Percentiles rank a stretch among this genome's conserved stretches.
Evolutionary conservation across 1,284 basidiomycete genomes (phyloP).

Genomic region (Kwoniella shivajii): DNA sequence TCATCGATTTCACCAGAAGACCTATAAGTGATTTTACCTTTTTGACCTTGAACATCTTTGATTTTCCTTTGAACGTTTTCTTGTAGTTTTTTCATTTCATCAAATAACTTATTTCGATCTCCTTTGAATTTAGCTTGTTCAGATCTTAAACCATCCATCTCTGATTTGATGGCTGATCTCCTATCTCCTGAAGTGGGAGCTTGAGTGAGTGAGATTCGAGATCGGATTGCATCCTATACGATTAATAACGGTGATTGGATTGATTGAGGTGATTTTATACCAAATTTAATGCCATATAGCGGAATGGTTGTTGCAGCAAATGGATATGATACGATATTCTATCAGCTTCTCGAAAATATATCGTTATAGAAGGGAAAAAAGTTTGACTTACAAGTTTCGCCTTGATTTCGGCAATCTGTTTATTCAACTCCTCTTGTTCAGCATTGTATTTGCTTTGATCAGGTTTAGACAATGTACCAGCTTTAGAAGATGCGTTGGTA

Average conservation of each 20-base stretch:
- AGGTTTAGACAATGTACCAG: conserved; percentile 61
- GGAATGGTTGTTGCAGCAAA: not conserved
- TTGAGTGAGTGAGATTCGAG: conserved; percentile 69
- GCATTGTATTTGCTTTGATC: conserved; percentile 78
- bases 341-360: no score
- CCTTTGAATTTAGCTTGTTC: conserved; percentile 80
- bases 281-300: not conserved
- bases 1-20: conserved; percentile 84
- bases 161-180: conserved; percentile 71
- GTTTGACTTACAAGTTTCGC: conserved; percentile 69
- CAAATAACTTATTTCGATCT: conserved; percentile 70
- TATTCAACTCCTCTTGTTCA: conserved; percentile 79
- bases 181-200: conserved; percentile 62
- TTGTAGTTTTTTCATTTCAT: conserved; percentile 80
- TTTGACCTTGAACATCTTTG: conserved; percentile 83
- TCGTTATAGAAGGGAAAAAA: not conserved
- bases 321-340: not conserved
- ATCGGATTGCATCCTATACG: conserved; percentile 70
- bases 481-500: conserved; percentile 53
- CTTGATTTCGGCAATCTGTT: conserved; percentile 80
- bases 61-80: conserved; percentile 84
- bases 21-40: conserved; percentile 81
- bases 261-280: not conserved
- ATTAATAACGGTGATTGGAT: not conserved
- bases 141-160: conserved; percentile 77